These are phyloP conservation scores for Tritrichomonas foetus DNA, from an alignment of 208 protist genomes.

Conservation along the genomic window DNA sequence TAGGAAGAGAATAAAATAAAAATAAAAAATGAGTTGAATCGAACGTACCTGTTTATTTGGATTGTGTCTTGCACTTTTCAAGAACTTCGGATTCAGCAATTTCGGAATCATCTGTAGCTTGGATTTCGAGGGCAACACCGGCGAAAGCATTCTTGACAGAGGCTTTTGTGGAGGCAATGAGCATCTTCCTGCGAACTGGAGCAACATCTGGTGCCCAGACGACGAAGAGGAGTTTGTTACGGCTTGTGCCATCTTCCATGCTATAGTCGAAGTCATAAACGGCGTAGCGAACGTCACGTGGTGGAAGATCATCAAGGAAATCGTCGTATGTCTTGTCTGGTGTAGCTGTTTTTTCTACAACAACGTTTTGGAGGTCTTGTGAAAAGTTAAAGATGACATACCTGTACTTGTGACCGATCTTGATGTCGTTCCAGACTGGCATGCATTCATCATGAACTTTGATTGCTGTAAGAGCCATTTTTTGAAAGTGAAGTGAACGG, in stretches of 20 bases:
- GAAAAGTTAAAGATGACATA: slow-evolving; percentile 33
- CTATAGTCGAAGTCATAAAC: slow-evolving; percentile 24
- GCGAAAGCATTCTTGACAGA: slow-evolving; percentile 12
- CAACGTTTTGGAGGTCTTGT: neutral
- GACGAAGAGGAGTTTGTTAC: slow-evolving; percentile 37
- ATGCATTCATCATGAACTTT: slow-evolving; percentile 15
- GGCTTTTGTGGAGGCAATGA: neutral
- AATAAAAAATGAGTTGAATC: too few relatives aligned
- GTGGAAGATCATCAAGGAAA: slow-evolving; percentile 39
- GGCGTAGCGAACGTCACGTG: slow-evolving; percentile 32
- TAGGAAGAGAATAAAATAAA: too few relatives aligned
- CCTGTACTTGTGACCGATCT: slow-evolving; percentile 14
- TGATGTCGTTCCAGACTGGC: slow-evolving; percentile 26
- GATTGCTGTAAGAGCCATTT: slow-evolving; percentile 28
- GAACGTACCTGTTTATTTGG: too few relatives aligned
- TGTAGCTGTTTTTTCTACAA: neutral
- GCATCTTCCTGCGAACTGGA: slow-evolving; percentile 18
- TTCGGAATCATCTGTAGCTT: slow-evolving; percentile 28
- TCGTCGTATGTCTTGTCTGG: neutral
- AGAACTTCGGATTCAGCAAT: neutral
- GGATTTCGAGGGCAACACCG: neutral
- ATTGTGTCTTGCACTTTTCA: neutral
- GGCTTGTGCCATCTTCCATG: neutral
- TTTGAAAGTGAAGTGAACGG: slow-evolving; percentile 27
- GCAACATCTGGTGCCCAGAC: slow-evolving; percentile 29